Percentiles rank a stretch among this genome's conserved stretches.
Conservation (phyloP, 164 flowering plant species). For the Taxillus chinensis region DNA sequence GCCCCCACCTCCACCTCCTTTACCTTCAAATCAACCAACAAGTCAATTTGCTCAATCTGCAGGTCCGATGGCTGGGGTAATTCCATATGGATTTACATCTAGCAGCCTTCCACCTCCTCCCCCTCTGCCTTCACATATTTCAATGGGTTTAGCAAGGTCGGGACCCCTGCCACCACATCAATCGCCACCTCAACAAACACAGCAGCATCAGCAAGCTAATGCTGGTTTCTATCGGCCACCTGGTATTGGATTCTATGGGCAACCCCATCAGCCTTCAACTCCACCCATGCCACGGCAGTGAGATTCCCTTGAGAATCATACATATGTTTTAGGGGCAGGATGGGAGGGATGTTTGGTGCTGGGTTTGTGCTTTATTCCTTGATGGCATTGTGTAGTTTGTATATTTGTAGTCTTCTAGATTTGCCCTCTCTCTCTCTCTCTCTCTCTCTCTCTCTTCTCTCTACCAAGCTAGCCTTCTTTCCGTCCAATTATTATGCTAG, state of each 20-base stretch:
- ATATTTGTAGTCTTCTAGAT: background rate
- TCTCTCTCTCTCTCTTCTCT: background rate
- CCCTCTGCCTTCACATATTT: constrained; percentile 40
- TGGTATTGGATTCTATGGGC: constrained; percentile 64
- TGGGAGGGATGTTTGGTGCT: background rate
- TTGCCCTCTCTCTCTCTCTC: background rate
- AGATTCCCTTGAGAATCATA: constrained; percentile 2
- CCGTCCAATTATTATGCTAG: background rate
- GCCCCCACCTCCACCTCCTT: constrained; percentile 18
- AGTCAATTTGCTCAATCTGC: constrained; percentile 44
- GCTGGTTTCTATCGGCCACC: constrained; percentile 39
- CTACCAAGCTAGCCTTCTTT: background rate
- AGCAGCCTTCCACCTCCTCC: constrained; percentile 56
- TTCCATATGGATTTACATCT: constrained; percentile 45
- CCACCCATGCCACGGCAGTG: constrained; percentile 55
- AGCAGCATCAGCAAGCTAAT: background rate
- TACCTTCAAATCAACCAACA: constrained; percentile 11
- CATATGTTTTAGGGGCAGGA: background rate
- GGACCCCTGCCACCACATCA: constrained; percentile 23
- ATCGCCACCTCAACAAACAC: constrained; percentile 12
- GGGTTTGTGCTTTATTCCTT: background rate
- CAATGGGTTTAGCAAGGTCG: constrained; percentile 44
- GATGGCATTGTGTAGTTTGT: background rate
- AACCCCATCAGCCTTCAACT: constrained; percentile 37
- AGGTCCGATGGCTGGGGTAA: constrained; percentile 34